Percentiles rank a stretch among this genome's conserved stretches.
These are phyloP conservation scores for Coniochaeta sp. DNA, from an alignment of 2,329 filamentous ascomycete species.

Conservation along the genomic window DNA sequence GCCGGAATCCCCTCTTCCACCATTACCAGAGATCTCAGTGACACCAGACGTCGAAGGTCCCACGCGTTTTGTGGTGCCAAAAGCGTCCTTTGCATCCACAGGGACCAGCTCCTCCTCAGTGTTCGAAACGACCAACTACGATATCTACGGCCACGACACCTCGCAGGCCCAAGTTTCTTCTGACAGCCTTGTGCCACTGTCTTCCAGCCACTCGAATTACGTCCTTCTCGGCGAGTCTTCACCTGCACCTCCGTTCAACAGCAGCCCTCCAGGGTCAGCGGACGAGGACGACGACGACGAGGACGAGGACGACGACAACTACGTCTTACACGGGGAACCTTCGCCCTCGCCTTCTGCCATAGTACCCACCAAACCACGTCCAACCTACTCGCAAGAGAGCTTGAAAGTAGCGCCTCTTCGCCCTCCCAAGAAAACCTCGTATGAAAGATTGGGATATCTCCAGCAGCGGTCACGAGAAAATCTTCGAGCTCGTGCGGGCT, in stretches of 20 bases:
- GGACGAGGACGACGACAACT: constrained; percentile 46
- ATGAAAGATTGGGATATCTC: constrained; percentile 40
- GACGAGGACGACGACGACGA: constrained; percentile 44
- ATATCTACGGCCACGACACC: constrained; percentile 34
- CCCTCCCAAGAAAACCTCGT: constrained; percentile 36
- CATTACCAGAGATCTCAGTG: constrained; percentile 22
- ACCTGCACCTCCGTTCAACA: constrained; percentile 30
- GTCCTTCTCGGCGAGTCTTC: constrained; percentile 44
- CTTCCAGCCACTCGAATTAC: constrained; percentile 40
- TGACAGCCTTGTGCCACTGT: constrained; percentile 31
- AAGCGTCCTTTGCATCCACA: constrained; percentile 30
- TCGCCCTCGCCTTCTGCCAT: constrained; percentile 31
- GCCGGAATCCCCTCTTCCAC: constrained; percentile 20
- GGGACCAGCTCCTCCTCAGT: constrained; percentile 35
- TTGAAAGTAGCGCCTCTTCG: constrained; percentile 48
- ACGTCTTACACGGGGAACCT: constrained; percentile 40
- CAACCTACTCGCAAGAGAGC: constrained; percentile 53
- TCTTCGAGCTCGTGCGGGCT: constrained; percentile 34
- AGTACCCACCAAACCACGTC: constrained; percentile 22
- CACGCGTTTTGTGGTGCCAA: constrained; percentile 17
- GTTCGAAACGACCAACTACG: constrained; percentile 47
- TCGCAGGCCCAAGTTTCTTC: constrained; percentile 28
- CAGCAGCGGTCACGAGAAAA: constrained; percentile 45
- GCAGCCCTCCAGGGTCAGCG: constrained; percentile 26
- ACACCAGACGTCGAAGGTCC: constrained; percentile 11